These are phyloP conservation scores for Sonneratia caseolaris DNA, from an alignment of 345 rosid species.

Conservation along the genomic window DNA sequence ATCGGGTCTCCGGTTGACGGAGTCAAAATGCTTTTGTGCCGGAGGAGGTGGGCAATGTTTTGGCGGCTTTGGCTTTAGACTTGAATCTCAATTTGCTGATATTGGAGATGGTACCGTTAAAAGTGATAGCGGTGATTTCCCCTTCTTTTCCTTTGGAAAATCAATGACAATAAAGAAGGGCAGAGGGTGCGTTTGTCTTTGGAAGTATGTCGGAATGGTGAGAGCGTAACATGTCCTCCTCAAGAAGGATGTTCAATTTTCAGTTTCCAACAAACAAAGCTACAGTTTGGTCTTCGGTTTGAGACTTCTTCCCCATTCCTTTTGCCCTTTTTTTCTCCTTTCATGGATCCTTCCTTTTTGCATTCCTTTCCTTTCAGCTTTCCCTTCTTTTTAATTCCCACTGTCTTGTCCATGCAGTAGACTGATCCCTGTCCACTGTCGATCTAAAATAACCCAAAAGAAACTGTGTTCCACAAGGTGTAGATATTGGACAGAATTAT, in stretches of 20 bases:
- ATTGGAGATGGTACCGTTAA: background rate
- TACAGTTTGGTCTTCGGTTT: too few relatives aligned
- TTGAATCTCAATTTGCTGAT: background rate
- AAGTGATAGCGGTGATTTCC: background rate
- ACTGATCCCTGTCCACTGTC: too few relatives aligned
- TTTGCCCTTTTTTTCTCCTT: too few relatives aligned
- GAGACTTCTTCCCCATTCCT: too few relatives aligned
- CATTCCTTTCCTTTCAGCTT: background rate
- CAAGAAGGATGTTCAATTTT: too few relatives aligned
- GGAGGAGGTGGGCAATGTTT: background rate
- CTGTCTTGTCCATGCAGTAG: too few relatives aligned
- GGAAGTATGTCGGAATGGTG: background rate
- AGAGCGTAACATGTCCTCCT: background rate
- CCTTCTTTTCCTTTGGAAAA: background rate
- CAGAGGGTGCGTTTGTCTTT: background rate
- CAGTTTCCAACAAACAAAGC: background rate
- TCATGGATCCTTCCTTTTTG: too few relatives aligned
- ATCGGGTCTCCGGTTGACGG: background rate
- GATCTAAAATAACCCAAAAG: too few relatives aligned
- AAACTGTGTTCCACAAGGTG: too few relatives aligned
- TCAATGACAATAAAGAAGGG: background rate
- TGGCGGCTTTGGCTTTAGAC: background rate
- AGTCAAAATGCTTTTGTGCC: background rate
- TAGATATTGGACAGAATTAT: too few relatives aligned
- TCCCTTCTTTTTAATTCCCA: background rate